Base-by-base conservation (phyloP, 352 stramenopile species). In the Sclerospora graminicola region DNA sequence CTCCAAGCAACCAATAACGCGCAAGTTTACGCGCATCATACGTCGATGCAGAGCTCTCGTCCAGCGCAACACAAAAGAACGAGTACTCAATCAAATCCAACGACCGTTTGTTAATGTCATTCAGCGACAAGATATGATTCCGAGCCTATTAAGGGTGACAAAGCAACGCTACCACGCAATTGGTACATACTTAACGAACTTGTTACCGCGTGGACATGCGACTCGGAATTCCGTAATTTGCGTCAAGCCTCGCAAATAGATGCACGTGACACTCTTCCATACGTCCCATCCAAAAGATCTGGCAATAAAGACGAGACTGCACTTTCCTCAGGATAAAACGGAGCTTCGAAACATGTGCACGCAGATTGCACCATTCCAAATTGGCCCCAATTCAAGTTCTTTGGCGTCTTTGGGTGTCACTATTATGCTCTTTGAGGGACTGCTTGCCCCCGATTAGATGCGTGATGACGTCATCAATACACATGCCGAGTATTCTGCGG, bases 41-140 rank as follows among this genome's bases (percentile, higher is more conserved):
- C 0, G 70, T 88, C 13, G 78, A 61, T 1, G 81, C 78, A 19
- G 72, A 85, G 33, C 72, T 83, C 43, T 98, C 88, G 32, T 93
- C 81, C 20, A 98, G 58, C 45, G 87, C 94, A 26, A 98, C 80
- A 48, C 96, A 78, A 29, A 99, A 82, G 9, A 97, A 71, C 15
- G 91, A 89, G 46, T 77, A 82, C 52, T 98, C 82, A 26, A 98
- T 86, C 34, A 88, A 61, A 38, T 97, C 83, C 18, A 98, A 81
- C 41, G 84, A 95, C 48, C 90, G 62, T 48, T 82, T 82, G 65
- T 95, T 95, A 13, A 72, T 70, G 36, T 84, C 64, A 45, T 96
- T 81, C 41, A 97, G 71, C 35, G 77, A 57, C 48, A 83, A 57
- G n/a, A 93, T 88, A 52, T 93, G 77, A 21, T 89, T 60, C 13